Evolutionary conservation across 805 yeast species (phyloP).

Genomic region (Hanseniaspora opuntiae): DNA sequence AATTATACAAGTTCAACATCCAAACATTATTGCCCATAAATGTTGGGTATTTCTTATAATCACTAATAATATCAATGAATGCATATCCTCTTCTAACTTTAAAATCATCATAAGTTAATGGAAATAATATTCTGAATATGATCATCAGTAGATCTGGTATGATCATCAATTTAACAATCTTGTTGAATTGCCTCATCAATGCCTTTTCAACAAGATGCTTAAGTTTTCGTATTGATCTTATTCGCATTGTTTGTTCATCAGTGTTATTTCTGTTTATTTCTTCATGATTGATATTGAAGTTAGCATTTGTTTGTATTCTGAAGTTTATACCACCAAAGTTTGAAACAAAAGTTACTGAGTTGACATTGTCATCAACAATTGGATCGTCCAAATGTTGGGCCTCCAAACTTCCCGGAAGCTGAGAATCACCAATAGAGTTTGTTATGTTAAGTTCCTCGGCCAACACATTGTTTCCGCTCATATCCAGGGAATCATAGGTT

Average conservation of each 20-base stretch:
- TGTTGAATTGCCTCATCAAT: conserved; percentile 16
- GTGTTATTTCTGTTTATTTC: not conserved
- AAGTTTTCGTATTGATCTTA: not conserved
- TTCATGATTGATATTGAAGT: conserved; percentile 1
- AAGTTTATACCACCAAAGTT: conserved; percentile 11
- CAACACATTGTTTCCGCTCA: not conserved
- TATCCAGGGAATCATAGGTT: not conserved
- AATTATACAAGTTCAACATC: conserved; percentile 23
- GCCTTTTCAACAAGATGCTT: conserved; percentile 1
- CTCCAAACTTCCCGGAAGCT: conserved; percentile 1
- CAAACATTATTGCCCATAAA: conserved; percentile 22
- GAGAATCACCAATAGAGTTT: not conserved
- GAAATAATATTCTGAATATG: conserved; percentile 20
- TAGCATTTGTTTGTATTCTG: conserved; percentile 10
- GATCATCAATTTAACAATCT: conserved; percentile 24
- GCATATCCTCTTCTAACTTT: conserved; percentile 17
- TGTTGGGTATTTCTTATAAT: conserved; percentile 19
- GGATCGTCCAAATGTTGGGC: not conserved
- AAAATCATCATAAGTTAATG: conserved; percentile 29
- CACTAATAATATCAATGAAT: conserved; percentile 26
- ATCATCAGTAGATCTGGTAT: conserved; percentile 17
- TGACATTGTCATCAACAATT: not conserved
- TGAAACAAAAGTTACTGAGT: conserved; percentile 3
- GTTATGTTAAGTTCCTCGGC: not conserved
- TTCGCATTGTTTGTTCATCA: not conserved